Conservation (phyloP, 805 yeast genomes). For the Schwanniomyces vanrijiae region DNA sequence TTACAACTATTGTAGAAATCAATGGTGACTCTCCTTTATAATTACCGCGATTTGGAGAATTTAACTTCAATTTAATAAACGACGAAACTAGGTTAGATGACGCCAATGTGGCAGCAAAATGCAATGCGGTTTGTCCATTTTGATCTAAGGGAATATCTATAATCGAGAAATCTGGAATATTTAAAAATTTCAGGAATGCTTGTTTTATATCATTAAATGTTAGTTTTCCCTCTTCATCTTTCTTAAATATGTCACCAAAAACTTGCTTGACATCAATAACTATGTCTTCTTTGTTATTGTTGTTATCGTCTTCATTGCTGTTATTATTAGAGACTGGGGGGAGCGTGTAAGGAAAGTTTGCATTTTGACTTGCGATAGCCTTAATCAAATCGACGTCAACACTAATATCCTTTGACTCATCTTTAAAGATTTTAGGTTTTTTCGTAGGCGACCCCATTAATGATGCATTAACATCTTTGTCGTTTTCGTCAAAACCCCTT, state of each 20-base stretch:
- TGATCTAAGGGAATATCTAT: slow-evolving; percentile 40
- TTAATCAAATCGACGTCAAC: slow-evolving; percentile 3
- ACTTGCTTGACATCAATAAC: slow-evolving; percentile 31
- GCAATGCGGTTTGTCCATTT: slow-evolving; percentile 42
- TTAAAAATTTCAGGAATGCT: slow-evolving; percentile 22
- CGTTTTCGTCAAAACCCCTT: slow-evolving; percentile 15
- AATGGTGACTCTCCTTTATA: slow-evolving; percentile 38
- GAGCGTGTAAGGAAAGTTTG: slow-evolving; percentile 37
- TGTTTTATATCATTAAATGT: slow-evolving; percentile 21
- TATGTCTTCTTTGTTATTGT: slow-evolving; percentile 24
- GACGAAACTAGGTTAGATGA: slow-evolving; percentile 33
- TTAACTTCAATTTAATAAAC: slow-evolving; percentile 33
- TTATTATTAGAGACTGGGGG: slow-evolving; percentile 24
- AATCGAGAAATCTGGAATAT: slow-evolving; percentile 12
- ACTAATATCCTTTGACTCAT: background rate
- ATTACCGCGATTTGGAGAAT: slow-evolving; percentile 41
- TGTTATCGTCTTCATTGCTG: no score
- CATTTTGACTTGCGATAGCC: slow-evolving; percentile 15
- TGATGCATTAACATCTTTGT: slow-evolving; percentile 10
- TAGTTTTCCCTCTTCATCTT: slow-evolving; percentile 14
- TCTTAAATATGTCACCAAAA: slow-evolving; percentile 36
- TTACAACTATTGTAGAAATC: slow-evolving; percentile 79
- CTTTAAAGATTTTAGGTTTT: slow-evolving; percentile 20
- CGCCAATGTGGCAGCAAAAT: slow-evolving; percentile 43
- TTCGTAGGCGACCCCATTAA: slow-evolving; percentile 33